These are phyloP conservation scores for Yarrowia sp. DNA, from an alignment of 805 yeast species.

Conservation along the genomic window DNA sequence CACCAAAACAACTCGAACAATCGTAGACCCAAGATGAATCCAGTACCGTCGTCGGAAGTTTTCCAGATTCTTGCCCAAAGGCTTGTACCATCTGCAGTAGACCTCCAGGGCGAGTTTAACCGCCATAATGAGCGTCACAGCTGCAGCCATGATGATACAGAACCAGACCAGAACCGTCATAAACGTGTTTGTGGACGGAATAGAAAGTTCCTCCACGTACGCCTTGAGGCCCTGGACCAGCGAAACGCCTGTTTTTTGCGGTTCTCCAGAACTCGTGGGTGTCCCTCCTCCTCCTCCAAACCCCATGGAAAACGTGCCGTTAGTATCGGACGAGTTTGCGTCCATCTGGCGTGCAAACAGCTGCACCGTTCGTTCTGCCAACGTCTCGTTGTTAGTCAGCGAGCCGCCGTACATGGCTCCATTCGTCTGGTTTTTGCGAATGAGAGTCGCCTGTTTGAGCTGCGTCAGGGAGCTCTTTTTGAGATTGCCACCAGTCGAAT, in stretches of 20 bases:
- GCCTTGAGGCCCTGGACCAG: slow-evolving; percentile 36
- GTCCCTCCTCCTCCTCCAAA: slow-evolving; percentile 21
- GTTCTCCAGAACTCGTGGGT: slow-evolving; percentile 25
- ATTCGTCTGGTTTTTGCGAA: slow-evolving; percentile 27
- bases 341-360: slow-evolving; percentile 12
- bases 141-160: slow-evolving; percentile 33
- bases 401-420: slow-evolving; percentile 20
- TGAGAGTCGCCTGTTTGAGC: slow-evolving; percentile 28
- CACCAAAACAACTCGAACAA: slow-evolving; percentile 35
- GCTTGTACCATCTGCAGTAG: slow-evolving; percentile 21
- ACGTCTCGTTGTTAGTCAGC: neutral
- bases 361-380: slow-evolving; percentile 21
- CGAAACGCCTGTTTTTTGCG: slow-evolving; percentile 7
- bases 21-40: slow-evolving; percentile 30
- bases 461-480: slow-evolving; percentile 26
- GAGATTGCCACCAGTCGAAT: slow-evolving; percentile 36
- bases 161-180: slow-evolving; percentile 38
- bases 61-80: slow-evolving; percentile 25
- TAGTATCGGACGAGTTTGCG: neutral
- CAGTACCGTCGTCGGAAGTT: slow-evolving; percentile 33
- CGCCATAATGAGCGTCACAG: slow-evolving; percentile 30
- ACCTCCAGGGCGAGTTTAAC: slow-evolving; percentile 34
- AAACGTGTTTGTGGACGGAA: slow-evolving; percentile 38
- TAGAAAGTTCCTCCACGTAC: slow-evolving; percentile 34
- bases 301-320: slow-evolving; percentile 16